Conservation (phyloP, 2,329 filamentous ascomycete species). For the Fusarium coffeatum region DNA sequence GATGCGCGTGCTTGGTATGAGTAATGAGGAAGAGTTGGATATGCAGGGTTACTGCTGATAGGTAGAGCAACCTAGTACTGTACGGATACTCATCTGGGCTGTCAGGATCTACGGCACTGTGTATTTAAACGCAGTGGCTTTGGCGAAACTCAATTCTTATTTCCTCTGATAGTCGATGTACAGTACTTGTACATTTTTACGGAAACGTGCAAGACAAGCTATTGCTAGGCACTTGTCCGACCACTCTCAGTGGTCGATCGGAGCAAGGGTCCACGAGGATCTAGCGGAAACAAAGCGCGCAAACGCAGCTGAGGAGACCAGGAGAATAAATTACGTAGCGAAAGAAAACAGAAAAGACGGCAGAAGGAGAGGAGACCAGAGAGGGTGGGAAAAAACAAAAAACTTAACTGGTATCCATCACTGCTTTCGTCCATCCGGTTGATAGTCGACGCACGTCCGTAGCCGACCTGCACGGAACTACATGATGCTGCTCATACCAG, state of each 20-base stretch:
- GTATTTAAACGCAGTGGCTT: neutral
- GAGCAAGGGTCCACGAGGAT: constrained; percentile 28
- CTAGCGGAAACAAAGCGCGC: constrained; percentile 33
- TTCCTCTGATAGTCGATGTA: constrained; percentile 5
- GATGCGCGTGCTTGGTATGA: neutral
- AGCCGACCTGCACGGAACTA: constrained; percentile 18
- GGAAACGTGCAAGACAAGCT: constrained; percentile 15
- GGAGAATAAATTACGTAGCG: constrained; percentile 13
- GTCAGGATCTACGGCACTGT: constrained; percentile 10
- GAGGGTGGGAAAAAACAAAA: neutral
- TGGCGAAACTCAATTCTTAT: constrained; percentile 23
- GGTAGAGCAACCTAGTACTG: neutral
- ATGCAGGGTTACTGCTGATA: neutral
- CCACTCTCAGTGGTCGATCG: constrained; percentile 31
- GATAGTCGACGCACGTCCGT: constrained; percentile 16
- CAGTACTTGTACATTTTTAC: constrained; percentile 1
- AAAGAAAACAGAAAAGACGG: constrained; percentile 2
- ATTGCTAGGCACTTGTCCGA: constrained; percentile 2
- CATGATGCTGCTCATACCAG: constrained; percentile 33
- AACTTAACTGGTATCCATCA: neutral
- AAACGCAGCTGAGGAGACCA: constrained; percentile 12
- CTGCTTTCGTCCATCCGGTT: constrained; percentile 14
- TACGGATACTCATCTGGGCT: neutral
- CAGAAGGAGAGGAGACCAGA: constrained; percentile 5
- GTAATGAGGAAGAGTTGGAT: neutral